These are phyloP conservation scores for Phytophthora colocasiae DNA, from an alignment of 352 stramenopile species.

Conservation along the genomic window DNA sequence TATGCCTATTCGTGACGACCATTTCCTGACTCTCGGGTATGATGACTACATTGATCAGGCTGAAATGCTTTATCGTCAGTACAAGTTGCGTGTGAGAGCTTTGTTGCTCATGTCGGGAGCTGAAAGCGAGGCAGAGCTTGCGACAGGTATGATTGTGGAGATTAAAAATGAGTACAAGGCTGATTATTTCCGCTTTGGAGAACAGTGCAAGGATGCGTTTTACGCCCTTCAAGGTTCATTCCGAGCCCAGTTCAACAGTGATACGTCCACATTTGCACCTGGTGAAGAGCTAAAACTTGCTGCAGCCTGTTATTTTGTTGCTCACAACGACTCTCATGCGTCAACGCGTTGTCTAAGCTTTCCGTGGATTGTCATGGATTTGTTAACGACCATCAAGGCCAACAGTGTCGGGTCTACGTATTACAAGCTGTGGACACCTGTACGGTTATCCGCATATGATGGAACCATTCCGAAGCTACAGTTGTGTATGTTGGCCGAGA, in stretches of 20 bases:
- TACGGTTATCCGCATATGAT: slow-evolving; percentile 28
- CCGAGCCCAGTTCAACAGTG: slow-evolving; percentile 51
- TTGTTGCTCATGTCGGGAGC: slow-evolving; percentile 74
- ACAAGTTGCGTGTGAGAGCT: slow-evolving; percentile 61
- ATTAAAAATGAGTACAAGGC: slow-evolving; percentile 62
- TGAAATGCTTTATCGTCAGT: slow-evolving; percentile 63
- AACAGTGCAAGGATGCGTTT: slow-evolving; percentile 75
- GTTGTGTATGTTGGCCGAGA: slow-evolving; percentile 63
- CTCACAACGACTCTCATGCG: slow-evolving; percentile 54
- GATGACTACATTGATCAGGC: slow-evolving; percentile 49
- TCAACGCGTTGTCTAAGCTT: slow-evolving; percentile 64
- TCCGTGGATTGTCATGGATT: slow-evolving; percentile 72
- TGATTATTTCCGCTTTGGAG: slow-evolving; percentile 83
- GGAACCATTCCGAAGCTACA: slow-evolving; percentile 64
- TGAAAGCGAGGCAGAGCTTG: slow-evolving; percentile 66
- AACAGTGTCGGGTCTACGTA: slow-evolving; percentile 13
- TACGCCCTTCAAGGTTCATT: slow-evolving; percentile 56
- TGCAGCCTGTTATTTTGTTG: slow-evolving; percentile 74
- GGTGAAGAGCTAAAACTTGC: slow-evolving; percentile 52
- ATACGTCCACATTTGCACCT: slow-evolving; percentile 22
- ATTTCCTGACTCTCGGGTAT: slow-evolving; percentile 64
- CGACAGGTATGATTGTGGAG: slow-evolving; percentile 78
- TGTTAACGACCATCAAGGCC: slow-evolving; percentile 54
- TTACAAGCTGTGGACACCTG: slow-evolving; percentile 39
- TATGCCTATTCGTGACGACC: slow-evolving; percentile 54